These are phyloP conservation scores for Crotalaria pallida DNA, from an alignment of 306 rosid genomes.

Conservation along the genomic window DNA sequence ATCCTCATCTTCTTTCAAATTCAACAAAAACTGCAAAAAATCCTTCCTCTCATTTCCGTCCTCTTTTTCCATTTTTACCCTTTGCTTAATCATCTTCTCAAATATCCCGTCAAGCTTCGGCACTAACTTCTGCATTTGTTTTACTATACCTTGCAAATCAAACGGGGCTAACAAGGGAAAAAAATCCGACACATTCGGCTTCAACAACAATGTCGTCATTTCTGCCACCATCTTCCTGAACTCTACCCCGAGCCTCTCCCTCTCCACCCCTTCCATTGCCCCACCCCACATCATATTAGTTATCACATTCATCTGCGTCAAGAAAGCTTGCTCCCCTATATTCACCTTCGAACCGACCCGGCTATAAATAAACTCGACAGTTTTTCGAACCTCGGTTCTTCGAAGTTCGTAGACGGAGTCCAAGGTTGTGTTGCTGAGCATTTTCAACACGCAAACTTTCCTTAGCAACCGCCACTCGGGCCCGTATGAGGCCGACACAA, in stretches of 20 bases:
- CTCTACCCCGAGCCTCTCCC: constrained; percentile 42
- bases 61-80: constrained; percentile 7
- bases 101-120: constrained; percentile 49
- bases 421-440: constrained; percentile 52
- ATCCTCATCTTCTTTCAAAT: constrained; percentile 49
- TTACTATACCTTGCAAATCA: constrained; percentile 66
- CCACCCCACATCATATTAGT: constrained; percentile 78
- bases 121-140: constrained; percentile 31
- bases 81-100: constrained; percentile 41
- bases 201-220: constrained; percentile 36
- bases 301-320: constrained; percentile 54
- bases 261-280: constrained; percentile 49
- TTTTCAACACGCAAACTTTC: constrained; percentile 54
- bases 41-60: constrained; percentile 18
- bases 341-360: constrained; percentile 46
- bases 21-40: constrained; percentile 55
- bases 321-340: constrained; percentile 50
- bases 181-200: constrained; percentile 70
- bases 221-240: constrained; percentile 48
- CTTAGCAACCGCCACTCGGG: constrained; percentile 81
- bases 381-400: constrained; percentile 42
- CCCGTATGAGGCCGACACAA: constrained; percentile 66
- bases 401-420: constrained; percentile 63
- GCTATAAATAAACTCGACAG: constrained; percentile 20
- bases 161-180: constrained; percentile 64